These are phyloP conservation scores for Sphagnum magellanicum DNA, from an alignment of 228 moss, liverwort and hornwort genomes.

Conservation along the genomic window DNA sequence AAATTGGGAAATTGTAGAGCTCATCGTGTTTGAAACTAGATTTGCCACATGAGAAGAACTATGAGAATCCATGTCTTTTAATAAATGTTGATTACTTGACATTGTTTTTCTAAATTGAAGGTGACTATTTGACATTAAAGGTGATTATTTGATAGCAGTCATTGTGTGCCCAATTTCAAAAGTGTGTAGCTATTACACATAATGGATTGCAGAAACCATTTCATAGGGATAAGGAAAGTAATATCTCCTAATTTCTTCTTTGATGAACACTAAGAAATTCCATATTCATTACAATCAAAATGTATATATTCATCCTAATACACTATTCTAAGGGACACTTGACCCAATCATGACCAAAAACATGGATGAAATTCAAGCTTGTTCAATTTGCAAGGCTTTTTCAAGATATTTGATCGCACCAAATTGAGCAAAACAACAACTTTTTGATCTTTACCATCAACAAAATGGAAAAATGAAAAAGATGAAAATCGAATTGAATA, in stretches of 20 bases:
- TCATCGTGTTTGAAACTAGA: constrained; percentile 4
- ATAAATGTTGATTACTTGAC: too few species aligned
- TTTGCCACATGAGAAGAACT: constrained; percentile 9
- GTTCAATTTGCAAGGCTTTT: constrained; percentile 10
- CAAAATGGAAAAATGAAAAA: too few species aligned
- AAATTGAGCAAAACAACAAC: constrained; percentile 12
- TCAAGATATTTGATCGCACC: constrained; percentile 11
- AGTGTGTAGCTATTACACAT: too few species aligned
- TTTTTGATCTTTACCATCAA: constrained; percentile 10
- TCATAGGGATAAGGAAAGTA: constrained; percentile 5
- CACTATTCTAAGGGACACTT: constrained; percentile 5
- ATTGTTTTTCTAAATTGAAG: constrained; percentile 6
- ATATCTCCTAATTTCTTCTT: constrained; percentile 10
- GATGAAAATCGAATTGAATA: too few species aligned
- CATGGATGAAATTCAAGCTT: constrained; percentile 8
- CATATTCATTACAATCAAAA: constrained; percentile 13
- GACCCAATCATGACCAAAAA: constrained; percentile 14
- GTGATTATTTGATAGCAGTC: too few species aligned
- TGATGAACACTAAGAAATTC: constrained; percentile 6
- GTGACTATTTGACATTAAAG: constrained; percentile 8
- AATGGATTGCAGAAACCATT: constrained; percentile 9
- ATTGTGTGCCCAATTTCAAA: too few species aligned
- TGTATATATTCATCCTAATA: constrained; percentile 14
- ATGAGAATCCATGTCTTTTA: too few species aligned
- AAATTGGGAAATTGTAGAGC: too few species aligned